Evolutionary conservation across 352 stramenopile species (phyloP), one percentile per base, ranked within the genome.

Genomic region (Phytophthora parvispora): DNA sequence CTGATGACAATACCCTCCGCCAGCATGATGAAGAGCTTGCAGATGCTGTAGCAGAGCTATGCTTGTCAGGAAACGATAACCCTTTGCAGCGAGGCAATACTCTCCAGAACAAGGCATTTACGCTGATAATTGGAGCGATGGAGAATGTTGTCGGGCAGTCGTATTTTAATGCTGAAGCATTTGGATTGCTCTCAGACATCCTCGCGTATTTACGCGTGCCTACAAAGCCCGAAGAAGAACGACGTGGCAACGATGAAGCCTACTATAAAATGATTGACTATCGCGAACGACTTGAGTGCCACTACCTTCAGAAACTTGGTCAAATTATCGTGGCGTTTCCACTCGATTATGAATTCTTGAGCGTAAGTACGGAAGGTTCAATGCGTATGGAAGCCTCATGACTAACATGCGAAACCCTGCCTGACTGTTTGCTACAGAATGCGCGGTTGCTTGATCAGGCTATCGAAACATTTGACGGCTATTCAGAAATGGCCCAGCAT

Each of bases 331-430:
- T 74, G 18, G 52, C 77, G 43, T 74, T 81, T 38, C 75, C 36
- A 31, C 83, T 76, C 31, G 78, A 91, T 52, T 91, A 91, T 55
- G 63, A 86, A 20, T 67, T 88, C 56, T 69, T 86, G 49, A 80
- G 69, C 62, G 83, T 91, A 72, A 64, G 77, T 82, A 64, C 38
- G 38, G 38, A 48, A 59, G 15, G 20, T 50, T 25, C 18, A 10
- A 20, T 10, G 1, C 34, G 47, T 16, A 53, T 29, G 20, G 12
- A 42, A 63, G 10, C 8, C 13, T 20, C 45, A 31, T 51, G 47
- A 22, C 31, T 71, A 38, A 42, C 38, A 25, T 16, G 38, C 48
- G 45, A 38, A 38, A 22, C 22, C n/a, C 20, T 54, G 40, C 28
- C 22, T 60, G 32, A 16, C 34, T 53, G 12, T 56, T 67, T 47